Base-by-base conservation (phyloP, 371 early-diverging fungal genomes). In the Capniomyces stellatus region DNA sequence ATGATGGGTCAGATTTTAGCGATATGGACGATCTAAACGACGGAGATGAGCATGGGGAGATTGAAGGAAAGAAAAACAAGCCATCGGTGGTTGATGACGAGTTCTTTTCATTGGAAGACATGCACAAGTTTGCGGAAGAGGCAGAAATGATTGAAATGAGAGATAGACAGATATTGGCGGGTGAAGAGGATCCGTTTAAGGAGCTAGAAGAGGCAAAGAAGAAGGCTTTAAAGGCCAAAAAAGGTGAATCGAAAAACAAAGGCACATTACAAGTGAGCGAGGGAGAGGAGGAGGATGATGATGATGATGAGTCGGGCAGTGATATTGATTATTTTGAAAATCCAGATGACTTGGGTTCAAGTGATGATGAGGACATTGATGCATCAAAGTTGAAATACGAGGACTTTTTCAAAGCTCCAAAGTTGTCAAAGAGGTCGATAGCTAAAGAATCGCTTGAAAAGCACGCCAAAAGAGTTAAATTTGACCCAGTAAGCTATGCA, bases 261-360 rank as follows among this genome's bases (percentile, higher is more conserved):
- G 75, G 27, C 60, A 71, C n/a, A 23, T 60, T 41, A 58, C 59
- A 56, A n/a, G n/a, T n/a, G n/a, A 58, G 55, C 29, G 58, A 67
- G 23, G 44, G 48, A 19, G 42, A 50, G 35, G 51, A 53, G 8
- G 42, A 51, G 12, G 67, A 64, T 28, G 73, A 67, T 2, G 67
- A 63, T 12, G 66, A 69, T 12, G 74, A 69, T 15, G 65, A 58
- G 8, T 62, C 64, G 0, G 66, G 57, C 1, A 55, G 67, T 18
- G 66, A 52, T 46, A 67, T 72, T 13, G 67, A 74, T 59, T 63
- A 81, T 10, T 71, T 76, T 56, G 79, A 69, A 55, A 62, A 62
- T 2, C 70, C 71, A 1, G 76, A 70, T 1, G 79, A 76, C 3
- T 66, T 69, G 21, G 75, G 73, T 15, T 73, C 61, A 19, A 67